Percentiles rank a stretch among this genome's conserved stretches.
Evolutionary conservation across 495 filamentous ascomycete species (phyloP).

Genomic region (Aspergillus kassunensis): DNA sequence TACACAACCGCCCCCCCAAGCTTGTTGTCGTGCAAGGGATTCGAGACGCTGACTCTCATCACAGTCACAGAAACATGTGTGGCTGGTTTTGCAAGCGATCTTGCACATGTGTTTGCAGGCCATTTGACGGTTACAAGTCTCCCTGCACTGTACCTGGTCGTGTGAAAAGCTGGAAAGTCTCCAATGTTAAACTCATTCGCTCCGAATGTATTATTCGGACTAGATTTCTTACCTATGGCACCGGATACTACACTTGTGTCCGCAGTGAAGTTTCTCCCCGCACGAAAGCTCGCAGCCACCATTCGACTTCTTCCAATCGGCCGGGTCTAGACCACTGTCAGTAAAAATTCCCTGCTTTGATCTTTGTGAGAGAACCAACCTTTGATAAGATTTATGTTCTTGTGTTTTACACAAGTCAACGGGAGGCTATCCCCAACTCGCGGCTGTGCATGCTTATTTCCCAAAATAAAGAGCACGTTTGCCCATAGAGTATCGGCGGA

Average conservation of each 20-base stretch:
- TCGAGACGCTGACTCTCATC: background rate
- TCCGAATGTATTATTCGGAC: background rate
- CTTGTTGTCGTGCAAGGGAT: background rate
- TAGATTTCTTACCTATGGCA: slow-evolving; percentile 37
- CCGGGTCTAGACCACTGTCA: slow-evolving; percentile 20
- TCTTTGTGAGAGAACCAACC: slow-evolving; percentile 1
- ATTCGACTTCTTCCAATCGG: slow-evolving; percentile 51
- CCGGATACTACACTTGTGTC: slow-evolving; percentile 32
- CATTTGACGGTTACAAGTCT: slow-evolving; percentile 25
- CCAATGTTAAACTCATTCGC: background rate
- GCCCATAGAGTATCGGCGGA: slow-evolving; percentile 31
- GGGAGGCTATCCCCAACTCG: slow-evolving; percentile 36
- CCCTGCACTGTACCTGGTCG: slow-evolving; percentile 24
- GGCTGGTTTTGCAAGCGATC: slow-evolving; percentile 14
- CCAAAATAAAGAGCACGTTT: slow-evolving; percentile 34
- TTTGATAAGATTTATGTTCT: slow-evolving; percentile 25
- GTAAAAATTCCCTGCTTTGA: background rate
- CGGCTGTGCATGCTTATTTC: slow-evolving; percentile 2
- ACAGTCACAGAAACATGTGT: slow-evolving; percentile 20
- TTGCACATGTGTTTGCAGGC: slow-evolving; percentile 31
- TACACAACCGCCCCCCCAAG: background rate
- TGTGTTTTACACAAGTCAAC: slow-evolving; percentile 40
- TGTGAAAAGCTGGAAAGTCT: slow-evolving; percentile 26
- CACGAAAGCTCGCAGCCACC: slow-evolving; percentile 44
- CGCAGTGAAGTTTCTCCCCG: slow-evolving; percentile 31